Base-by-base conservation (phyloP, 2,329 filamentous ascomycete species). In the Onygena corvina region DNA sequence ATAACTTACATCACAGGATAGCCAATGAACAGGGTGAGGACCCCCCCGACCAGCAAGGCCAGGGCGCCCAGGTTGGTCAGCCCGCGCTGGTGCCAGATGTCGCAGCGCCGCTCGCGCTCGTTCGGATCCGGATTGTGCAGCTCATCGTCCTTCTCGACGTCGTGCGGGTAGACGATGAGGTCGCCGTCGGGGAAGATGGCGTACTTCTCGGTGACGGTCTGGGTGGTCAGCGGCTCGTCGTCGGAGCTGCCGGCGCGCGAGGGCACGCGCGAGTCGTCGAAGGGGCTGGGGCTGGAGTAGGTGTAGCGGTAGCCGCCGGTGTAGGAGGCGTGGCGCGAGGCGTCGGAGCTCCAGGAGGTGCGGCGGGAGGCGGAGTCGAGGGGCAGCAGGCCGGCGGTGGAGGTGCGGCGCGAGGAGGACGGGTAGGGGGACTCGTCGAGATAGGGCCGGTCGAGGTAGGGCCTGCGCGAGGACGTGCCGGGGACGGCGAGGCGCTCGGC, bases 161-260 rank as follows among this genome's bases (percentile, higher is more conserved):
- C 81, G 61, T 84, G 80, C 0, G 81, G 82, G 57, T 81, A 85
- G 16, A 85, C 66, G 34, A 86, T 61, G 47, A 85, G 65, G 4
- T 80, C 80, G 11, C 80, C 76, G 2, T 79, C 81, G 0, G 82
- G 81, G 61, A 77, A 71, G 48, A 86, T 84, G 59, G 83, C 84
- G 64, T 81, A 85, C 63, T 85, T 85, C 59, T 84, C 79, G 12
- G 79, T 79, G 2, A 85, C 81, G 1, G 81, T 84, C 66, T 85
- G 81, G 0, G 81, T 85, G 58, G 83, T 85, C 48, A 84, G 21
- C 36, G 21, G 12, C 58, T 74, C 71, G 16, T 81, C 76, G 21
- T 83, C 79, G 40, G 83, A 78, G 58, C 78, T 83, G n/a, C 73
- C 77, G 16, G 75, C 70, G 53, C 76, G 67, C 46, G 79, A 82